Conservation (phyloP, 2,329 filamentous ascomycete species). For the Phialophora chinensis region DNA sequence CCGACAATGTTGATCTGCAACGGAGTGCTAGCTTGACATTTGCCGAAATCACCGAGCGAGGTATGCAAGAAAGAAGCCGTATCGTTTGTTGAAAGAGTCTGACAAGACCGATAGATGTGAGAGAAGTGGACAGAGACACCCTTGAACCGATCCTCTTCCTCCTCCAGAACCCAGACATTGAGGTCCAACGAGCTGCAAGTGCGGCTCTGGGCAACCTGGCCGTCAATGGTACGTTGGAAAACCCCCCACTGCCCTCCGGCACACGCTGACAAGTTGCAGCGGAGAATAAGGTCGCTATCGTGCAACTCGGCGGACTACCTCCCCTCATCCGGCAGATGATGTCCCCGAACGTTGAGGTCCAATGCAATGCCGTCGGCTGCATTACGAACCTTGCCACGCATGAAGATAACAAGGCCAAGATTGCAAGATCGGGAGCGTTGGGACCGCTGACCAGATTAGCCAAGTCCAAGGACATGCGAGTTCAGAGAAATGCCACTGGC, state of each 20-base stretch:
- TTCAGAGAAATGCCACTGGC: slow-evolving; percentile 95
- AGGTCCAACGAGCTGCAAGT: slow-evolving; percentile 95
- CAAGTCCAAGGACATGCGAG: slow-evolving; percentile 98
- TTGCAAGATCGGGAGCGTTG: slow-evolving; percentile 90
- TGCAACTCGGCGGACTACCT: slow-evolving; percentile 84
- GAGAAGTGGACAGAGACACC: slow-evolving; percentile 92
- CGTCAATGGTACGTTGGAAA: slow-evolving; percentile 78
- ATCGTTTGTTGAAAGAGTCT: slow-evolving; percentile 23
- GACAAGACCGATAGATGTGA: slow-evolving; percentile 73
- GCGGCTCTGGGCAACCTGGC: slow-evolving; percentile 94
- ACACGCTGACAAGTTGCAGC: slow-evolving; percentile 65
- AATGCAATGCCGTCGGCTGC: slow-evolving; percentile 98
- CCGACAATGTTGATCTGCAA: slow-evolving; percentile 97
- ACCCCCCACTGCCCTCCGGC: slow-evolving; percentile 31
- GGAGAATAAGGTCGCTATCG: slow-evolving; percentile 97
- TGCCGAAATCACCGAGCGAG: slow-evolving; percentile 97
- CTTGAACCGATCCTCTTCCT: slow-evolving; percentile 95
- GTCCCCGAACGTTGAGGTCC: slow-evolving; percentile 95
- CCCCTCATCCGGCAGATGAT: slow-evolving; percentile 98
- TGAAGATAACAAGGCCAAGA: slow-evolving; percentile 99
- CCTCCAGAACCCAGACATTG: slow-evolving; percentile 91
- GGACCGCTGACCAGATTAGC: slow-evolving; percentile 88
- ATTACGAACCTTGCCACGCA: slow-evolving; percentile 98
- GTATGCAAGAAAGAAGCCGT: slow-evolving; percentile 55
- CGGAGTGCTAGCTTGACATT: slow-evolving; percentile 97